Evolutionary conservation across 345 rosid genomes (phyloP).

Genomic region (Garcia nutans): DNA sequence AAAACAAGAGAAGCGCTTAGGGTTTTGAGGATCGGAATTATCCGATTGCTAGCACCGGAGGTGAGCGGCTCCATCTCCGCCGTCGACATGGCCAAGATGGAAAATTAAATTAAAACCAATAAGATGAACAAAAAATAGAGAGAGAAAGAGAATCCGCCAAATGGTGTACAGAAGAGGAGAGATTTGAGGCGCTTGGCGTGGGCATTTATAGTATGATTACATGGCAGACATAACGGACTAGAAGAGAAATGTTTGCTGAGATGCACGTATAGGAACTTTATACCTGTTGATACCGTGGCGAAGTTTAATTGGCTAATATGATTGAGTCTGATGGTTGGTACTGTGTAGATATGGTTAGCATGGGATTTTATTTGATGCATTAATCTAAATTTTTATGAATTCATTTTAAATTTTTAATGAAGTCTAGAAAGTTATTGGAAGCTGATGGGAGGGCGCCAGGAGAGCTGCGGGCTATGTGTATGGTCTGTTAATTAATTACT

Average conservation of each 20-base stretch:
- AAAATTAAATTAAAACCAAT: no score
- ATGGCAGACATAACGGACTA: not conserved
- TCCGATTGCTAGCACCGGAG: conserved; percentile 97
- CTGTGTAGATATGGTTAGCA: not conserved
- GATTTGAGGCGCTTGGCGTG: not conserved
- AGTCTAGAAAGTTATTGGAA: not conserved
- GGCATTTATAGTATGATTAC: not conserved
- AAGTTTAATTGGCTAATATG: not conserved
- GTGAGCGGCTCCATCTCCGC: conserved; percentile 85
- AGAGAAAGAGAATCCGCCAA: not conserved
- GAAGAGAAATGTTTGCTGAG: not conserved
- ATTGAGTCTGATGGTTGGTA: not conserved
- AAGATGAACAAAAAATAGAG: not conserved
- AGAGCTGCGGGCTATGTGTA: no score
- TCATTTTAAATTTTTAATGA: no score
- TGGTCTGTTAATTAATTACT: no score
- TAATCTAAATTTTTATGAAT: not conserved
- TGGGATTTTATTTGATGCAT: not conserved
- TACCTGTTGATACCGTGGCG: not conserved
- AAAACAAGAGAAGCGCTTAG: conserved; percentile 47
- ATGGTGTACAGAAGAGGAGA: not conserved
- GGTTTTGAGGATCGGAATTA: conserved; percentile 64
- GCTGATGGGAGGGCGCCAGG: not conserved
- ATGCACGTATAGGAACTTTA: not conserved
- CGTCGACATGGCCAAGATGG: conserved; percentile 36